Percentiles rank a stretch among this genome's conserved stretches.
Evolutionary conservation across 176 grass and related monocot genomes (phyloP).

Genomic region (Musa itinerans): DNA sequence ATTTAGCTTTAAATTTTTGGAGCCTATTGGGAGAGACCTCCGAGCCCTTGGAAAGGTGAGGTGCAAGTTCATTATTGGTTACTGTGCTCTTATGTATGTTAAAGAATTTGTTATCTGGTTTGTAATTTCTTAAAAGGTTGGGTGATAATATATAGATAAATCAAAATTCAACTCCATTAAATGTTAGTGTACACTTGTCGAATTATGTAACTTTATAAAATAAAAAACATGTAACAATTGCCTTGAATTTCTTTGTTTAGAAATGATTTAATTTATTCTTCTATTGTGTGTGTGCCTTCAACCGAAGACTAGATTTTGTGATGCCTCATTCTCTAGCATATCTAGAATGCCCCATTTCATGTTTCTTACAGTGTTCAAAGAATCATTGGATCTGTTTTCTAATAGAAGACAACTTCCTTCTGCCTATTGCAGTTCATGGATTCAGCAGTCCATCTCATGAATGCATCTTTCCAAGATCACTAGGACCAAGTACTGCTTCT

Average conservation of each 20-base stretch:
- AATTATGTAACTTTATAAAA: no score
- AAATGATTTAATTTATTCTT: no score
- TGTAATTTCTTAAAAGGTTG: neutral
- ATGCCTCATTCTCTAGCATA: neutral
- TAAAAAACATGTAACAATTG: no score
- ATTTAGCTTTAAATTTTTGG: slow-evolving; percentile 70
- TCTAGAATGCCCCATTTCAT: neutral
- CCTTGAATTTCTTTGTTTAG: no score
- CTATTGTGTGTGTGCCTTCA: no score
- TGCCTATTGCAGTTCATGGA: slow-evolving; percentile 32
- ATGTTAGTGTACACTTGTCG: no score
- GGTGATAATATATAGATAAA: no score
- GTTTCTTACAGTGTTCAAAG: neutral
- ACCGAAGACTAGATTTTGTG: no score
- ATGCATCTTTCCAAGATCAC: slow-evolving; percentile 28
- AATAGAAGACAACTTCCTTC: neutral
- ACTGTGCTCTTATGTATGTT: neutral
- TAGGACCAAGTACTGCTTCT: neutral
- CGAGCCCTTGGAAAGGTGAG: slow-evolving; percentile 70
- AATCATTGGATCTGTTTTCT: neutral
- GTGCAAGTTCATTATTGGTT: neutral
- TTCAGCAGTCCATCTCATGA: slow-evolving; percentile 32
- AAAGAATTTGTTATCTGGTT: neutral
- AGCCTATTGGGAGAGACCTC: slow-evolving; percentile 62
- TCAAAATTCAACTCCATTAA: no score